Percentiles rank a stretch among this genome's conserved stretches.
These are phyloP conservation scores for Quercus dentata DNA, from an alignment of 306 rosid genomes.

Conservation along the genomic window DNA sequence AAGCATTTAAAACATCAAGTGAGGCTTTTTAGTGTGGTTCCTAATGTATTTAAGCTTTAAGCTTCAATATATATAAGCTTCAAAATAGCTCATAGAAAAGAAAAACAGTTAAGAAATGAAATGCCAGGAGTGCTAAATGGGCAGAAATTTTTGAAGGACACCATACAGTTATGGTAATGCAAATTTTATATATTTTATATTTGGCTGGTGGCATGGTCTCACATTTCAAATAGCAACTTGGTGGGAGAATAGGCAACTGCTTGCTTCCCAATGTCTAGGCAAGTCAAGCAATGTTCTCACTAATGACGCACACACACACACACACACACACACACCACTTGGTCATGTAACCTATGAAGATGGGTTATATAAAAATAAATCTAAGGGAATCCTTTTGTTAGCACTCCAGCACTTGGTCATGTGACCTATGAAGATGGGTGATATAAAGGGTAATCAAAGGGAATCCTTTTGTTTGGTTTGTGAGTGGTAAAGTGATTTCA, in stretches of 20 bases:
- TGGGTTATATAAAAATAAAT: too few species aligned
- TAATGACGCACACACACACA: background rate
- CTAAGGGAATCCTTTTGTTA: too few species aligned
- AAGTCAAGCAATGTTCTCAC: background rate
- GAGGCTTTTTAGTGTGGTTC: background rate
- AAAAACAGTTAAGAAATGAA: background rate
- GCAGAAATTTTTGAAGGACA: background rate
- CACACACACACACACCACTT: too few species aligned
- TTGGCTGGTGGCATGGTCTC: background rate
- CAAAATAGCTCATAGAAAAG: background rate
- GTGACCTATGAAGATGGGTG: background rate
- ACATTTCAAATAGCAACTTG: background rate
- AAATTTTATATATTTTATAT: background rate
- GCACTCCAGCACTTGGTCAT: background rate
- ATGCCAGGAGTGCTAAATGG: background rate
- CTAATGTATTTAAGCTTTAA: background rate
- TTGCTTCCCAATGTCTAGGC: too few species aligned
- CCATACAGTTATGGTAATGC: background rate
- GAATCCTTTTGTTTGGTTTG: background rate
- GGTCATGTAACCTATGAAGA: too few species aligned
- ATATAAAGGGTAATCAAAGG: background rate
- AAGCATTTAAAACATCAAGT: slow-evolving; percentile 13
- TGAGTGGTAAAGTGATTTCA: background rate
- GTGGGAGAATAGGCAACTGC: background rate
- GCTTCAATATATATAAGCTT: background rate